Conservation (phyloP, 2,329 filamentous ascomycete species). For the Fusarium transvaalense region DNA sequence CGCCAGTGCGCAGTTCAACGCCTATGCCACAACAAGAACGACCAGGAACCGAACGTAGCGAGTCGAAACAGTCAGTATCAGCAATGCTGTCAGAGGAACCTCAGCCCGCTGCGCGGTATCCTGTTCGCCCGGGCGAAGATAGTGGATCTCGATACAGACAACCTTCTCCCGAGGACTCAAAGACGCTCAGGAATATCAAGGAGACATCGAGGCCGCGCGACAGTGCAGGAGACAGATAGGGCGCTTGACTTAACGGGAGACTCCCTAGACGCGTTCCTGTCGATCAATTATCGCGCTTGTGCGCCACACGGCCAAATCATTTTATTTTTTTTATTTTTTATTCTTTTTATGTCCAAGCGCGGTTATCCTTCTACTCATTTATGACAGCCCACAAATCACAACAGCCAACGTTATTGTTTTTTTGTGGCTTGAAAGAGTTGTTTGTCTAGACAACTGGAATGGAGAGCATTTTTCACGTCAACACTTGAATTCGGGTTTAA, state of each 20-base stretch:
- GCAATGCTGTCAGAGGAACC: conserved; percentile 51
- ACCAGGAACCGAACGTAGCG: conserved; percentile 44
- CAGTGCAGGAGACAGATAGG: conserved; percentile 33
- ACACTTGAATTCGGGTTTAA: conserved; percentile 19
- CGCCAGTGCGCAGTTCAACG: conserved; percentile 40
- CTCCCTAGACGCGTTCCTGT: conserved; percentile 29
- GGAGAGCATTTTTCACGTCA: conserved; percentile 11
- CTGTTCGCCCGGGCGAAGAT: conserved; percentile 26
- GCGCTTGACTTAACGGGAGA: conserved; percentile 19
- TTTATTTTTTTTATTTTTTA: too few species aligned
- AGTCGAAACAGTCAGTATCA: conserved; percentile 53
- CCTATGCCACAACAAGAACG: conserved; percentile 44
- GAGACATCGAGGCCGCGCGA: conserved; percentile 34
- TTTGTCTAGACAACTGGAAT: conserved; percentile 7
- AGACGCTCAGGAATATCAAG: conserved; percentile 18
- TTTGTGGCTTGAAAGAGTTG: neutral
- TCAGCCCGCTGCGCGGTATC: conserved; percentile 28
- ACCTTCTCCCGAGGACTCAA: conserved; percentile 35
- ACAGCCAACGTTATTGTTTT: neutral
- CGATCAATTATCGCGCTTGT: conserved; percentile 31
- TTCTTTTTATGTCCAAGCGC: conserved; percentile 7
- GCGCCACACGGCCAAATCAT: conserved; percentile 33
- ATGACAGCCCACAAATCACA: conserved; percentile 15
- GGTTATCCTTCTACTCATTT: conserved; percentile 10
- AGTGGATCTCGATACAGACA: conserved; percentile 29